phyloP scores from a whole-genome alignment of 116 monocot genomes.

The Zostera marina region DNA sequence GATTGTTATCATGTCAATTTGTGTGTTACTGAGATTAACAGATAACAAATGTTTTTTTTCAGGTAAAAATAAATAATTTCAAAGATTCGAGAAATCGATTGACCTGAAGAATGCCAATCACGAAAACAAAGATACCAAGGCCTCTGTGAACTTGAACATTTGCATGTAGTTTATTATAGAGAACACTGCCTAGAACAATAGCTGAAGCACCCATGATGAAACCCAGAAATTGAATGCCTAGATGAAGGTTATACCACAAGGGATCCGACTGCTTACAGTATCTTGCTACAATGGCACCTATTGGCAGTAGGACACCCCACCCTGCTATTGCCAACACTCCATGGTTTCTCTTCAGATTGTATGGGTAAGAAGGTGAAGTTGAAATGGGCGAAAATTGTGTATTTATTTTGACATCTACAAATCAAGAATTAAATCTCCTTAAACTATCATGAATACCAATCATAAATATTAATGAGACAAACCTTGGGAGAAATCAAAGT shows the following conservation, averaged over 20 bases:
- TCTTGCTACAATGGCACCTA: slow-evolving; percentile 60
- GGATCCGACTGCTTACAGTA: slow-evolving; percentile 24
- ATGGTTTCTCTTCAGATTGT: slow-evolving; percentile 60
- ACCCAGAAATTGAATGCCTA: slow-evolving; percentile 42
- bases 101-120: slow-evolving; percentile 66
- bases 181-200: slow-evolving; percentile 49
- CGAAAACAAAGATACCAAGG: slow-evolving; percentile 59
- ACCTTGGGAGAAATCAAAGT: slow-evolving; percentile 74
- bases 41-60: too few relatives aligned
- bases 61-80: too few relatives aligned
- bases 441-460: neutral
- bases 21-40: too few relatives aligned
- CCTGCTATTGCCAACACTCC: slow-evolving; percentile 55
- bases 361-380: slow-evolving; percentile 18
- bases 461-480: neutral
- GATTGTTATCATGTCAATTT: neutral
- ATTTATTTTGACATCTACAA: neutral
- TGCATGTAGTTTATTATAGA: slow-evolving; percentile 51
- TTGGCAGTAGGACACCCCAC: slow-evolving; percentile 69
- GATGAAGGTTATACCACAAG: slow-evolving; percentile 65
- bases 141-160: slow-evolving; percentile 38
- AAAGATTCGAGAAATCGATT: too few relatives aligned
- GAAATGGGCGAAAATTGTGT: neutral
- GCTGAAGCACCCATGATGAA: slow-evolving; percentile 60
- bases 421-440: neutral